A percentile compares a stretch with the other conserved stretches of the same genome.
These are phyloP conservation scores for Strigomonas culicis DNA, from an alignment of 208 protist species.

Conservation along the genomic window DNA sequence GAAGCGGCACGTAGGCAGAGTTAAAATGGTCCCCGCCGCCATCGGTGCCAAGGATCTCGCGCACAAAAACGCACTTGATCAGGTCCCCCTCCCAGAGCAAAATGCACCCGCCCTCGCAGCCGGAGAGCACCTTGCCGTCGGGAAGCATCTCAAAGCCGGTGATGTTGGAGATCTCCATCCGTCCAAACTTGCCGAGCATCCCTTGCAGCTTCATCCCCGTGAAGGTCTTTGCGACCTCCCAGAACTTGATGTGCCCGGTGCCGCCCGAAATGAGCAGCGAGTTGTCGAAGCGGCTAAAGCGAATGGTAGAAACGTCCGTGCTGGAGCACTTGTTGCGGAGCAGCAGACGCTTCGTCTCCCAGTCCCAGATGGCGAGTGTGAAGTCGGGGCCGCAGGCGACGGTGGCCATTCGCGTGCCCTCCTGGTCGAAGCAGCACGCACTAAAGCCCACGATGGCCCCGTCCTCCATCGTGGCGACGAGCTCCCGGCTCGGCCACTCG, in stretches of 20 bases:
- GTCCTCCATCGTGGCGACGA: slow-evolving; percentile 56
- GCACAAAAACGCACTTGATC: slow-evolving; percentile 92
- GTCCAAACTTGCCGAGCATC: slow-evolving; percentile 97
- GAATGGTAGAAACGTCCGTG: slow-evolving; percentile 91
- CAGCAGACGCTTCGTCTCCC: slow-evolving; percentile 81
- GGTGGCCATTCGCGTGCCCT: slow-evolving; percentile 92
- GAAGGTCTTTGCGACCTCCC: slow-evolving; percentile 98
- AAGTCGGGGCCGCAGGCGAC: slow-evolving; percentile 95
- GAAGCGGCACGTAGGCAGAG: slow-evolving; percentile 36
- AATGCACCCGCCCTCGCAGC: slow-evolving; percentile 93
- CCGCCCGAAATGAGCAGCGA: slow-evolving; percentile 93
- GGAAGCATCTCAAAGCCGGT: slow-evolving; percentile 90
- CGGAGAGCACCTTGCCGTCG: slow-evolving; percentile 95
- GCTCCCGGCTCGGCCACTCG: slow-evolving; percentile 61
- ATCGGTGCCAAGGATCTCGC: slow-evolving; percentile 21
- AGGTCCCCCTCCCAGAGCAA: slow-evolving; percentile 97
- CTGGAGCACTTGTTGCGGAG: slow-evolving; percentile 96
- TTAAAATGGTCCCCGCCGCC: slow-evolving; percentile 1
- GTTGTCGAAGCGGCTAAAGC: slow-evolving; percentile 92
- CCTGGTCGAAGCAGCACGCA: slow-evolving; percentile 78
- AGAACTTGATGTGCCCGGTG: slow-evolving; percentile 97
- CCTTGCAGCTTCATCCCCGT: slow-evolving; percentile 97
- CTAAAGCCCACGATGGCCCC: slow-evolving; percentile 86
- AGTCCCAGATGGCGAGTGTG: slow-evolving; percentile 96
- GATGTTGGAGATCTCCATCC: slow-evolving; percentile 96